Percentiles rank a stretch among this genome's conserved stretches.
These are phyloP conservation scores for Umbellularia californica DNA, from an alignment of 164 flowering plant genomes.

Conservation along the genomic window DNA sequence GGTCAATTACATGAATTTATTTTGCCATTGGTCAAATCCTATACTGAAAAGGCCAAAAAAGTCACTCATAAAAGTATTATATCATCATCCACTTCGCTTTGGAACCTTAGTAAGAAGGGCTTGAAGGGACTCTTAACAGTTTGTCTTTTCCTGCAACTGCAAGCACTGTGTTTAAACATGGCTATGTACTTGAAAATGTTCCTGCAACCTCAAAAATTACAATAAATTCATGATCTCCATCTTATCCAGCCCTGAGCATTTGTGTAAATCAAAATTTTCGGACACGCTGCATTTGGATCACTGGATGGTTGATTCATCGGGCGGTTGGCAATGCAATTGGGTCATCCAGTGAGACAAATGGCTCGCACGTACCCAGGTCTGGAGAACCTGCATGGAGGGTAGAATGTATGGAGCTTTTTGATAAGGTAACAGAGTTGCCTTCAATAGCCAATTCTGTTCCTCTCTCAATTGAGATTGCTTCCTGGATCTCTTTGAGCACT, in stretches of 20 bases:
- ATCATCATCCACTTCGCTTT: too few relatives aligned
- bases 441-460: slow-evolving; percentile 42
- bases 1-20: too few relatives aligned
- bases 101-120: too few relatives aligned
- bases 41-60: too few relatives aligned
- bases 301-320: slow-evolving; percentile 25
- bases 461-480: slow-evolving; percentile 73
- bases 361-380: slow-evolving; percentile 48
- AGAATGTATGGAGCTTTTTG: slow-evolving; percentile 55
- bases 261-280: neutral
- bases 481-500: slow-evolving; percentile 96
- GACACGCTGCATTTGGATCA: neutral
- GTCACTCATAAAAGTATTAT: too few relatives aligned
- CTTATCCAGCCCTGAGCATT: neutral
- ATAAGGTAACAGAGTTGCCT: slow-evolving; percentile 56
- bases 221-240: neutral
- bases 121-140: too few relatives aligned
- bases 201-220: neutral
- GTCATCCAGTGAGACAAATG: slow-evolving; percentile 56
- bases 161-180: too few relatives aligned
- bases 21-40: too few relatives aligned
- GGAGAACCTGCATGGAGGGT: slow-evolving; percentile 46
- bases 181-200: too few relatives aligned
- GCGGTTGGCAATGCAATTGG: slow-evolving; percentile 53
- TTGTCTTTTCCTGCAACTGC: too few relatives aligned